A percentile compares a stretch with the other conserved stretches of the same genome.
Conservation (phyloP, 2,329 filamentous ascomycete genomes). For the Fusarium drepaniforme region DNA sequence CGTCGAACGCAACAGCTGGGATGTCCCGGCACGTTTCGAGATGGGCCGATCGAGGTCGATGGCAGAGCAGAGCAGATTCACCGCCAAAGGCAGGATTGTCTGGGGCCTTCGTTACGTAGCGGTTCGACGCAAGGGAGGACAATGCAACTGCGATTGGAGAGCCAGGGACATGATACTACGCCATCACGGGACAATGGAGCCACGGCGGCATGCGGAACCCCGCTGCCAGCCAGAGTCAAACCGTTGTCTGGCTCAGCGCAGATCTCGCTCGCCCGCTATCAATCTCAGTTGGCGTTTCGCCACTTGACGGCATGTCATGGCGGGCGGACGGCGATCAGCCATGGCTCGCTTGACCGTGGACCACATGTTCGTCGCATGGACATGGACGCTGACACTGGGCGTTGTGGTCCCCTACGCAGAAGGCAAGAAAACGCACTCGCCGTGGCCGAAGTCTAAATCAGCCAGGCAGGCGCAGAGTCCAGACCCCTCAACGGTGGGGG, state of each 20-base stretch:
- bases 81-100: slow-evolving; percentile 35
- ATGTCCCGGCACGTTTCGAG: slow-evolving; percentile 21
- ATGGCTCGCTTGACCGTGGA: slow-evolving; percentile 6
- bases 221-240: background rate
- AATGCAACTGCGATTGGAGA: slow-evolving; percentile 21
- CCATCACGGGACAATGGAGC: slow-evolving; percentile 26
- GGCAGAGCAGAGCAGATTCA: slow-evolving; percentile 36
- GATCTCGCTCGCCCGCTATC: slow-evolving; percentile 15
- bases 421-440: slow-evolving; percentile 32
- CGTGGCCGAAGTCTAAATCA: slow-evolving; percentile 38
- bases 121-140: slow-evolving; percentile 38
- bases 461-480: slow-evolving; percentile 17
- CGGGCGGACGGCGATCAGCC: slow-evolving; percentile 9
- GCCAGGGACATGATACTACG: background rate
- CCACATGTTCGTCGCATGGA: slow-evolving; percentile 39
- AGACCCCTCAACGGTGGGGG: slow-evolving; percentile 32
- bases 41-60: slow-evolving; percentile 30
- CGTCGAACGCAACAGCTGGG: slow-evolving; percentile 17
- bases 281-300: slow-evolving; percentile 17
- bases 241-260: slow-evolving; percentile 2
- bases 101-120: slow-evolving; percentile 29
- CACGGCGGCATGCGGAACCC: slow-evolving; percentile 11
- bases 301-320: slow-evolving; percentile 19
- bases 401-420: slow-evolving; percentile 4
- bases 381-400: slow-evolving; percentile 7